These are phyloP conservation scores for Diaporthe citriasiana DNA, from an alignment of 2,329 filamentous ascomycete species.

Conservation along the genomic window DNA sequence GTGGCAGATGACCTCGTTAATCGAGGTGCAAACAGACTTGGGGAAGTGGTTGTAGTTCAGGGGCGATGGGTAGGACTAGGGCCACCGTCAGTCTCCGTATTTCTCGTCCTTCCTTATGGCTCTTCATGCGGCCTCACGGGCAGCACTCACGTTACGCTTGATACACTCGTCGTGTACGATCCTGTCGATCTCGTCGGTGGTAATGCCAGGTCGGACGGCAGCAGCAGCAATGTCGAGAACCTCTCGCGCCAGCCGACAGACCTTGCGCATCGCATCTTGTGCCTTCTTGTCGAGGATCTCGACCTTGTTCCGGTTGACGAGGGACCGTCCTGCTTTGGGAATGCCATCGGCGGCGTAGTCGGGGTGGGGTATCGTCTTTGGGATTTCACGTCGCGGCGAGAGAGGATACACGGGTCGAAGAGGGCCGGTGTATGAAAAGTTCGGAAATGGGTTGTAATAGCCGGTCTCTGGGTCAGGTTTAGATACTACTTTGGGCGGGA, in stretches of 20 bases:
- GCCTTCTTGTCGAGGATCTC: constrained; percentile 79
- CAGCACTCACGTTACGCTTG: constrained; percentile 75
- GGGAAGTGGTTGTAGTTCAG: constrained; percentile 97
- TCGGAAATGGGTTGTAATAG: constrained; percentile 92
- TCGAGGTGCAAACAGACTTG: constrained; percentile 96
- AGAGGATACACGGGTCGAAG: constrained; percentile 91
- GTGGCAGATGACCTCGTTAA: constrained; percentile 98
- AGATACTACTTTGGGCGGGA: constrained; percentile 87
- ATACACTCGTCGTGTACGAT: constrained; percentile 82
- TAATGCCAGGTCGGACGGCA: constrained; percentile 78
- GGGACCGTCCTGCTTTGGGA: constrained; percentile 70
- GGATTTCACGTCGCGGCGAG: constrained; percentile 79
- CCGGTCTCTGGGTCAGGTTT: constrained; percentile 92
- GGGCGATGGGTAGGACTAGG: constrained; percentile 91
- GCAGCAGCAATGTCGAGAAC: constrained; percentile 80
- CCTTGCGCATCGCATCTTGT: constrained; percentile 80
- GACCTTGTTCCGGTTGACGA: constrained; percentile 83
- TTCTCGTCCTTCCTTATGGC: constrained; percentile 65
- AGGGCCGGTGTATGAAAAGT: constrained; percentile 84
- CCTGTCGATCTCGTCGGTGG: constrained; percentile 82
- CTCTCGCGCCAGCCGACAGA: constrained; percentile 78
- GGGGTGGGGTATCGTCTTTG: constrained; percentile 84
- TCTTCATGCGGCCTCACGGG: not conserved
- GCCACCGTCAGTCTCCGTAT: constrained; percentile 1
- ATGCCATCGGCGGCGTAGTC: constrained; percentile 92